These are phyloP conservation scores for Schwanniomyces vanrijiae DNA, from an alignment of 805 yeast species.

Conservation along the genomic window DNA sequence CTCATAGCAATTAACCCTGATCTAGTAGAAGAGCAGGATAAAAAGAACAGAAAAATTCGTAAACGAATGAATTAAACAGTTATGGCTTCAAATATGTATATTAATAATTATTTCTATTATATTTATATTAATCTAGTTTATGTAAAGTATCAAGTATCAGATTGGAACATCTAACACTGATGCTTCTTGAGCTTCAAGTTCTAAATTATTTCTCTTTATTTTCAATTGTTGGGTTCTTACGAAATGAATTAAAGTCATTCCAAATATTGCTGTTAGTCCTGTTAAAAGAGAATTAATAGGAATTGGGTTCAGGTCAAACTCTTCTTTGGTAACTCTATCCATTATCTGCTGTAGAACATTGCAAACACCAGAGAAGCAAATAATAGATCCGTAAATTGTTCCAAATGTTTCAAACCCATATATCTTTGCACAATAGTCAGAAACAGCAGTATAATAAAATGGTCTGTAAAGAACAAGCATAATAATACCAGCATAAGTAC, in stretches of 20 bases:
- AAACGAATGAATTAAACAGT: constrained; percentile 5
- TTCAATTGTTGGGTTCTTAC: constrained; percentile 41
- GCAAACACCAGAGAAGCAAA: constrained; percentile 78
- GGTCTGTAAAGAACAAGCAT: constrained; percentile 84
- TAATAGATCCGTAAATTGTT: constrained; percentile 83
- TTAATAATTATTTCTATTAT: neutral
- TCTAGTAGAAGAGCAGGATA: constrained; percentile 14
- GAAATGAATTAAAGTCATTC: constrained; percentile 41
- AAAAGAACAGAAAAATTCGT: constrained; percentile 12
- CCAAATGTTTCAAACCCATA: constrained; percentile 94
- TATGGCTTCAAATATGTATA: constrained; percentile 2
- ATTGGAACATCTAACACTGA: constrained; percentile 45
- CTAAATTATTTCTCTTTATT: constrained; percentile 52
- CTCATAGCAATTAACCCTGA: constrained; percentile 28
- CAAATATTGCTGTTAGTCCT: constrained; percentile 52
- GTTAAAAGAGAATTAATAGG: constrained; percentile 70
- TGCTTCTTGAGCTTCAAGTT: constrained; percentile 65
- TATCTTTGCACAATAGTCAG: constrained; percentile 89
- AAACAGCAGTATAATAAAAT: constrained; percentile 87
- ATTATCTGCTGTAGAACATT: constrained; percentile 70
- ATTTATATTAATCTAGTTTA: neutral
- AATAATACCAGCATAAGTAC: constrained; percentile 69
- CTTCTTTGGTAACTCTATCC: constrained; percentile 68
- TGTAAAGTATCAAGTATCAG: constrained; percentile 1
- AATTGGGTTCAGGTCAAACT: constrained; percentile 70